Percentiles rank a stretch among this genome's conserved stretches.
Evolutionary conservation across 139 green algal genomes (phyloP).

Genomic region (Chlamydomonas sp.): DNA sequence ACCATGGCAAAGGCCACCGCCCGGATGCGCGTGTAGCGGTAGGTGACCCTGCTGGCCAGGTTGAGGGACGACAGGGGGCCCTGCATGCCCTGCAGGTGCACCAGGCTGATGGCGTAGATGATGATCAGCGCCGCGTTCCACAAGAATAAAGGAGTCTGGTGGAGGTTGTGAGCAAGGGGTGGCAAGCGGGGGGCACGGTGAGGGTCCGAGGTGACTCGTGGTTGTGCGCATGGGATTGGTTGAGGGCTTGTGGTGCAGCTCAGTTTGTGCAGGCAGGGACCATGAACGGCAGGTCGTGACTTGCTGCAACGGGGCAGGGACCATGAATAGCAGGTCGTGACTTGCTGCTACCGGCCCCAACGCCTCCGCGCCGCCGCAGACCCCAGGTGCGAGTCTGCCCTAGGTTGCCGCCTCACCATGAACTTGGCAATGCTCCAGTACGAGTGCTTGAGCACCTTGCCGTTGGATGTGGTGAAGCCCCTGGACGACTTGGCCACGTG

Average conservation of each 20-base stretch:
- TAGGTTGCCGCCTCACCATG: not conserved
- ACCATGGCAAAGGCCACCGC: constrained; percentile 2
- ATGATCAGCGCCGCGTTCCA: constrained; percentile 12
- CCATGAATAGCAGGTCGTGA: not conserved
- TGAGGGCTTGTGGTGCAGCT: not conserved
- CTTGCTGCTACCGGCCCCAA: not conserved
- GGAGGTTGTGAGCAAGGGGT: not conserved
- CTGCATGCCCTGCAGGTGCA: constrained; percentile 7
- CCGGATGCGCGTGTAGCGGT: constrained; percentile 36
- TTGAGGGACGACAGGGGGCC: constrained; percentile 25
- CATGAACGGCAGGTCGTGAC: not conserved
- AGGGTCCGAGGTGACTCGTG: no score
- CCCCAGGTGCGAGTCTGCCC: no score
- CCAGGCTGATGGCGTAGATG: constrained; percentile 24
- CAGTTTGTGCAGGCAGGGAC: not conserved
- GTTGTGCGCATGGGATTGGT: not conserved
- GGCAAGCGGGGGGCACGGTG: not conserved
- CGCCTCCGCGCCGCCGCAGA: not conserved
- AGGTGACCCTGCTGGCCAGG: constrained; percentile 24
- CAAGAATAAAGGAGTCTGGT: constrained; percentile 11
- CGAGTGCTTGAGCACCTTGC: constrained; percentile 10
- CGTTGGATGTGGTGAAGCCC: constrained; percentile 1
- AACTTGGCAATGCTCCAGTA: constrained; percentile 7
- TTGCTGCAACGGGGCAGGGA: not conserved
- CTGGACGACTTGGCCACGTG: no score